These are phyloP conservation scores for Echites panduratus DNA, from an alignment of 257 asterid species.

Conservation along the genomic window DNA sequence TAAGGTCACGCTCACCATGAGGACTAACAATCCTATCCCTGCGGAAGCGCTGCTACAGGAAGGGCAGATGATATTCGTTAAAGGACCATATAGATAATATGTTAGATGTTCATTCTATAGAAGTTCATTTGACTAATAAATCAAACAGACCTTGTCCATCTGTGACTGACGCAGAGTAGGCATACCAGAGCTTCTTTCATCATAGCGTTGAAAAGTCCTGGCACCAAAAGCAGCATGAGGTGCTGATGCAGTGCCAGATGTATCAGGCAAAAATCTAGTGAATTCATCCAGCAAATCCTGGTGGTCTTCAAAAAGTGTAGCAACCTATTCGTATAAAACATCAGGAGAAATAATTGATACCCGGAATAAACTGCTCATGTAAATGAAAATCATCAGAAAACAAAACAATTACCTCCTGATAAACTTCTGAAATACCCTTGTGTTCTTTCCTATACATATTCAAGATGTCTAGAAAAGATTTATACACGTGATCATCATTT, in stretches of 20 bases:
- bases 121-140: neutral
- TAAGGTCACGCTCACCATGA: constrained; percentile 60
- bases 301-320: constrained; percentile 72
- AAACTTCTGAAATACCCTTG: constrained; percentile 88
- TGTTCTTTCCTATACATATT: constrained; percentile 96
- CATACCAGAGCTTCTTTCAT: constrained; percentile 76
- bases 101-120: neutral
- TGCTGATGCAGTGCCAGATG: constrained; percentile 59
- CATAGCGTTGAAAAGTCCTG: constrained; percentile 54
- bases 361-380: neutral
- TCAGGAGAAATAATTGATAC: neutral
- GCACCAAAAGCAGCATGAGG: constrained; percentile 57
- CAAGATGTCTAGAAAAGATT: constrained; percentile 92
- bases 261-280: constrained; percentile 87
- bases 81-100: neutral
- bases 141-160: constrained; percentile 55
- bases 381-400: neutral
- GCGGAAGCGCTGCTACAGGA: constrained; percentile 50
- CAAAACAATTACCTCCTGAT: constrained; percentile 68
- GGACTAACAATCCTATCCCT: constrained; percentile 62
- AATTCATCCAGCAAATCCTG: constrained; percentile 95
- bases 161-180: constrained; percentile 56
- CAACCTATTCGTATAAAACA: constrained; percentile 48
- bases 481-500: constrained; percentile 87
- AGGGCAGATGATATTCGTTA: neutral